A percentile compares a stretch with the other conserved stretches of the same genome.
phyloP scores from a whole-genome alignment of 352 stramenopile genomes.

The Albugo candida region DNA sequence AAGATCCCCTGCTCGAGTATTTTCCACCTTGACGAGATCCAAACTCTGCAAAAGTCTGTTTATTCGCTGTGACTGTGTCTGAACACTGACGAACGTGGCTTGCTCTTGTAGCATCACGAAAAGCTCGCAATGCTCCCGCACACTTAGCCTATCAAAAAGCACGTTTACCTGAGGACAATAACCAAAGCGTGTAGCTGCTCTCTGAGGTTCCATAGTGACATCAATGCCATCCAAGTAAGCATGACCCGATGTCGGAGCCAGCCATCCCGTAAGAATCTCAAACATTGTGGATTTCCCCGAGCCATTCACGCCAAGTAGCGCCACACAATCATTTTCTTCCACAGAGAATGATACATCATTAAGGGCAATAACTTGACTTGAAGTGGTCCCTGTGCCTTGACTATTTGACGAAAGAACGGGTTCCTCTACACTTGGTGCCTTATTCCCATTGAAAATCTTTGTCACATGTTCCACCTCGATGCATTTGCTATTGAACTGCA shows the following conservation, averaged over 20 bases:
- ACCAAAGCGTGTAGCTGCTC: conserved; percentile 32
- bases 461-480: conserved; percentile 27
- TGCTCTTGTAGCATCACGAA: conserved; percentile 21
- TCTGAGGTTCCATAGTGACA: conserved; percentile 29
- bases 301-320: conserved; percentile 86
- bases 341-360: conserved; percentile 71
- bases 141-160: conserved; percentile 47
- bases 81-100: conserved; percentile 1
- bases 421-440: conserved; percentile 3
- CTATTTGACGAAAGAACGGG: neutral
- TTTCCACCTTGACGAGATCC: conserved; percentile 39
- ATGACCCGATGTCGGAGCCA: conserved; percentile 44
- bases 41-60: conserved; percentile 20
- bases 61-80: conserved; percentile 1
- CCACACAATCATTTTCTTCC: conserved; percentile 77
- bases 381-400: neutral
- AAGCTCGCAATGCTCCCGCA: conserved; percentile 53
- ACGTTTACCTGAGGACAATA: conserved; percentile 70
- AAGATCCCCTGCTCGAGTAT: conserved; percentile 30
- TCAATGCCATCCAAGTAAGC: conserved; percentile 36
- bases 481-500: conserved; percentile 14
- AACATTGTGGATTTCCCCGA: conserved; percentile 96
- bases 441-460: conserved; percentile 48
- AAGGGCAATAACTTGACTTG: conserved; percentile 39
- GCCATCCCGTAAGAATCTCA: conserved; percentile 85